Evolutionary conservation across 2,329 filamentous ascomycete species (phyloP), one percentile per base, ranked within the genome.

Genomic region (Alternaria tenuissima): DNA sequence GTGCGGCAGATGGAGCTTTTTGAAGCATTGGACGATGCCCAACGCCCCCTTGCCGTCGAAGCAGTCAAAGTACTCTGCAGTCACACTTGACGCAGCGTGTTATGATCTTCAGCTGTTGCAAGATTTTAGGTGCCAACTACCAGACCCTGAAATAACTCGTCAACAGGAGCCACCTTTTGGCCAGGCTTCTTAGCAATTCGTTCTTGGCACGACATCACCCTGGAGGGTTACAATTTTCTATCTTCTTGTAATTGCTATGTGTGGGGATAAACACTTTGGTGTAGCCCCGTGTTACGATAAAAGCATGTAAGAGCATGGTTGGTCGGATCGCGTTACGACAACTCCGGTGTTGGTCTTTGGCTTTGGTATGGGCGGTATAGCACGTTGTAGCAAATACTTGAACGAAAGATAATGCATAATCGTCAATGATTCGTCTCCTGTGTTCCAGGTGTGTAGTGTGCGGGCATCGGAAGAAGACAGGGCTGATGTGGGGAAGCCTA

Each of bases 161-260:
- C 42, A 46, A 59, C 20, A 48, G 57, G 57, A 59, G 57, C 57
- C 26, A 44, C 53, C 48, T n/a, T 30, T 12, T 22, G 58, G 46
- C 48, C 53, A 7, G 39, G 38, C 52, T 63, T 36, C 51, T 52
- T 38, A 22, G 20, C 39, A 57, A 51, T 57, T 57, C 53, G 28
- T 57, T 54, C 34, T 52, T 54, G 43, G 36, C 49, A 48, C 52
- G 43, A 42, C 11, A 55, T 52, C 59, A 53, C 47, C 52, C 42
- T 52, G 34, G 39, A 43, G 48, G 53, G 43, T 30, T 41, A 54
- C 55, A 57, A 30, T 41, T 68, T 66, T 62, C 59, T 68, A 65
- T 63, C 49, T 65, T 55, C 32, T 68, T 68, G 65, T 68, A 68
- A 68, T 68, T 63, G 58, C 47, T 57, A 68, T 55, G 65, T 66